These are phyloP conservation scores for Cubamyces sp. DNA, from an alignment of 768 basidiomycete species.

Conservation along the genomic window DNA sequence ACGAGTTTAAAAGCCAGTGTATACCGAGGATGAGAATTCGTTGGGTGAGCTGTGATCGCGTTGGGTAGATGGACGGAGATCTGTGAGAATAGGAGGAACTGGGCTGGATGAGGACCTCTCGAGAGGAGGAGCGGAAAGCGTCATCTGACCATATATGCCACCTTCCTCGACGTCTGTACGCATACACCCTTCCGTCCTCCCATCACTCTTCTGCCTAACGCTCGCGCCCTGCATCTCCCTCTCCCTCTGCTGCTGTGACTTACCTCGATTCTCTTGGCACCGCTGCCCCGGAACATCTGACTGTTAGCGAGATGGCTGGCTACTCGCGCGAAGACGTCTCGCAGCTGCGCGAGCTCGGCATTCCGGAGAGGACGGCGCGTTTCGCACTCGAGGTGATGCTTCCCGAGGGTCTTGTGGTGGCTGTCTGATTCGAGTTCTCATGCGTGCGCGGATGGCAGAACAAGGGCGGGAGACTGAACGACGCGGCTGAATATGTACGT, in stretches of 20 bases:
- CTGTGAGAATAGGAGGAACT: neutral
- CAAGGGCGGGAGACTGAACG: conserved; percentile 19
- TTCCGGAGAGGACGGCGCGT: conserved; percentile 15
- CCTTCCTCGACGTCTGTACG: neutral
- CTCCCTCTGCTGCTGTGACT: neutral
- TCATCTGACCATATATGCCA: neutral
- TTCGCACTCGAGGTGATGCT: conserved; percentile 26
- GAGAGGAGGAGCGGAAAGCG: conserved; percentile 8
- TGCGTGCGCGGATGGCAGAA: conserved; percentile 8
- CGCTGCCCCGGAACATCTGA: neutral
- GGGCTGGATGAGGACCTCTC: neutral
- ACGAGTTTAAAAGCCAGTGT: too few species aligned
- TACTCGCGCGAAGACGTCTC: conserved; percentile 17
- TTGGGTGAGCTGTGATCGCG: neutral
- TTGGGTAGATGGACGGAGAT: too few species aligned
- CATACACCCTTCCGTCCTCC: neutral
- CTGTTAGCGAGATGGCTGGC: neutral
- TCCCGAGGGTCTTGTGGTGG: neutral
- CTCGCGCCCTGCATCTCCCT: neutral
- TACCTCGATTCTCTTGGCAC: neutral
- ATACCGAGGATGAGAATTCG: too few species aligned
- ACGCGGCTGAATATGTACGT: conserved; percentile 24
- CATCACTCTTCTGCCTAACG: neutral
- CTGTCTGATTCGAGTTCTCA: conserved; percentile 11
- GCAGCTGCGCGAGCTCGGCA: conserved; percentile 18